Percentiles rank a stretch among this genome's conserved stretches.
phyloP scores from a whole-genome alignment of 2,329 filamentous ascomycete genomes.

The Ceratocystis eucalypticola region DNA sequence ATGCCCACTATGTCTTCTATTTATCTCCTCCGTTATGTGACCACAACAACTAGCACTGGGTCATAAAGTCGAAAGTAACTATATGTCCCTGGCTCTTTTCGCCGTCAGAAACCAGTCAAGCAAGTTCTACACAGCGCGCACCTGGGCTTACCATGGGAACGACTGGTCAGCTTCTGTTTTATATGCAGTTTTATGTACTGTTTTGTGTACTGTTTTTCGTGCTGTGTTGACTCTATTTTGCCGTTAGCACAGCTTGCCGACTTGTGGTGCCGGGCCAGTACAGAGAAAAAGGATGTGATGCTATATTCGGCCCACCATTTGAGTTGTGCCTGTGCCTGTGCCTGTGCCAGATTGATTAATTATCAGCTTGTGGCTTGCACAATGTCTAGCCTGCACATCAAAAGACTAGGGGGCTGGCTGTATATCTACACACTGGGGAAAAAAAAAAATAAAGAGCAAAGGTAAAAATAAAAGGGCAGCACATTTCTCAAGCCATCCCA shows the following conservation, averaged over 20 bases:
- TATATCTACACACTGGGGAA: too few species aligned
- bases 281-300: background rate
- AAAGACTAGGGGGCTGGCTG: too few species aligned
- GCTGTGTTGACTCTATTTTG: background rate
- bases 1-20: background rate
- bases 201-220: background rate
- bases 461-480: background rate
- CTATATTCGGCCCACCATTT: background rate
- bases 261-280: background rate
- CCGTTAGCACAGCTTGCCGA: background rate
- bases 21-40: too few species aligned
- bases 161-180: background rate
- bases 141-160: too few species aligned
- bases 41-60: too few species aligned
- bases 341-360: slow-evolving; percentile 1
- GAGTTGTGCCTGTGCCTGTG: background rate
- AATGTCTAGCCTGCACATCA: too few species aligned
- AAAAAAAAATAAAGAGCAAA: background rate
- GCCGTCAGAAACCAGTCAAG: too few species aligned
- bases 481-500: background rate
- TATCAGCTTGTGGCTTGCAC: background rate
- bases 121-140: too few species aligned
- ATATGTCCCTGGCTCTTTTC: too few species aligned
- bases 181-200: background rate
- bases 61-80: too few species aligned